Conservation (phyloP, 2,329 filamentous ascomycete genomes). For the Cladophialophora chaetospira region DNA sequence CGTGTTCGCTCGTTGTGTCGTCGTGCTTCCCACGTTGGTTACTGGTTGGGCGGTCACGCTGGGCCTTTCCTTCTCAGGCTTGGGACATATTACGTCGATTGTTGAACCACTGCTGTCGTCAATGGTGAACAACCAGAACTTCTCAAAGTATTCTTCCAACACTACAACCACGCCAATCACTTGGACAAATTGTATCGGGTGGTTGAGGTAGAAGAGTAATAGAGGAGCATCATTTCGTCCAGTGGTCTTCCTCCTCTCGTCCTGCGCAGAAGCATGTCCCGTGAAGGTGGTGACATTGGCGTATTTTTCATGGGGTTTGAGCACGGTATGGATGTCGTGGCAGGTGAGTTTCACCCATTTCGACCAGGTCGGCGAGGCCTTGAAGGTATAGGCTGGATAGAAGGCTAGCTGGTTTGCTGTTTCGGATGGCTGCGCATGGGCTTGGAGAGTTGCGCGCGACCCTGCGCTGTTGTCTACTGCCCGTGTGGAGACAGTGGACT, state of each 20-base stretch:
- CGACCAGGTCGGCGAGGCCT: constrained; percentile 62
- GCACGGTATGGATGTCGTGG: constrained; percentile 52
- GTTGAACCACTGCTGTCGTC: constrained; percentile 64
- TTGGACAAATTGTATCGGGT: constrained; percentile 75
- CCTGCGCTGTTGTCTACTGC: not conserved
- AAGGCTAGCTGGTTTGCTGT: constrained; percentile 39
- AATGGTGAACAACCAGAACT: constrained; percentile 51
- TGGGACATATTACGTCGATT: constrained; percentile 56
- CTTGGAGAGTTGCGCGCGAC: not conserved
- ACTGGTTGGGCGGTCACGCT: not conserved
- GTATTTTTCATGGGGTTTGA: constrained; percentile 22
- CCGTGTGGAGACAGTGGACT: not conserved
- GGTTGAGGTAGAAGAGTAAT: constrained; percentile 68
- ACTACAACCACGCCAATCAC: constrained; percentile 70
- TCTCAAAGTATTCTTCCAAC: constrained; percentile 42
- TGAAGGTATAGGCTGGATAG: constrained; percentile 63
- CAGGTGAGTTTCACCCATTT: constrained; percentile 64
- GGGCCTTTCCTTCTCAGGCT: constrained; percentile 34
- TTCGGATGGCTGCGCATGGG: not conserved
- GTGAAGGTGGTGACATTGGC: constrained; percentile 17
- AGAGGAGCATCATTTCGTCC: constrained; percentile 44
- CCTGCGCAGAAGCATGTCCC: not conserved
- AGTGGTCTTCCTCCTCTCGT: not conserved
- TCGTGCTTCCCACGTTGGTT: not conserved
- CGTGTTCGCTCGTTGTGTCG: not conserved